Base-by-base conservation (phyloP, 805 yeast species). In the Saturnispora gosingensis region DNA sequence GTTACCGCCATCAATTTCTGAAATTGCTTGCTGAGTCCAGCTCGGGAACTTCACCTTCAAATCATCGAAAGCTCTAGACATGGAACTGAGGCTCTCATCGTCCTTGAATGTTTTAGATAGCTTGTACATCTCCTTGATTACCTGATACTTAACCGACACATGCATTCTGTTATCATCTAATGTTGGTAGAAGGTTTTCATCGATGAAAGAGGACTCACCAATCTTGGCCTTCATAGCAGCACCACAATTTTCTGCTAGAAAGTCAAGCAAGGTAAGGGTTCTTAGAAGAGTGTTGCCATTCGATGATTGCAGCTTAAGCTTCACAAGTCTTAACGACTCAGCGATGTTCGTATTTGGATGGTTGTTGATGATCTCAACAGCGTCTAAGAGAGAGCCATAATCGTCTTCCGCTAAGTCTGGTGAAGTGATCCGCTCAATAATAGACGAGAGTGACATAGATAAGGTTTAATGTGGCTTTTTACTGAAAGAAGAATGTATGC, bases 241-340 rank as follows among this genome's bases (percentile, higher is more conserved):
- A 3, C 90, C 90, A 65, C 91, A 84, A 64, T 85, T 85, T 62
- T 84, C 88, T 2, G 88, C 87, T 28, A 85, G 60, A 5, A 88
- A 78, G 28, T 76, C 74, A 20, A 82, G 61, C 45, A 80, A 58
- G 0, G 83, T 68, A 18, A 85, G 61, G 0, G 85, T 67, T 61
- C 86, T 73, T 48, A 85, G 64, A 40, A 82, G 76, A 3, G 82
- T 80, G 62, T 85, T 85, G 20, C 86, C 90, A 59, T 82, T 82
- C 27, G 70, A 67, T 36, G 72, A 71, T 27, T 67, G 67, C 25
- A 85, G 67, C 48, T 84, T 73, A 36, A 70, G 67, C 52, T 71
- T 69, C 16, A 84, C 63, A 1, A 77, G 64, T 22, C 66, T 59
- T 22, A 82, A 71, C 6, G 78, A 75, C 24, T 70, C 69, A 44